These are phyloP conservation scores for Camellia granthamiana DNA, from an alignment of 148 eudicot genomes.

Conservation along the genomic window DNA sequence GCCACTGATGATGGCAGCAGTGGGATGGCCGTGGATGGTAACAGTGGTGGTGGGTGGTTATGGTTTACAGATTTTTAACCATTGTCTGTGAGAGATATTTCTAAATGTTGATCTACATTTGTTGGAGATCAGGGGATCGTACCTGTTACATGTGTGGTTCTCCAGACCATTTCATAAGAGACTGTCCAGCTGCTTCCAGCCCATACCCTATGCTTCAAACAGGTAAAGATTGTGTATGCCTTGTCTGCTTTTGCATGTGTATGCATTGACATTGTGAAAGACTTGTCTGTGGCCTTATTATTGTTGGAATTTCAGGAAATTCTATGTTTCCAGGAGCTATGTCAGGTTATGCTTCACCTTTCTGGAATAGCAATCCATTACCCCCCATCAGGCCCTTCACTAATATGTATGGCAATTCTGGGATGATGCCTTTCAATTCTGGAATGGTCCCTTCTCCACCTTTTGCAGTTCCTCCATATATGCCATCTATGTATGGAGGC, in stretches of 20 bases:
- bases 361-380: constrained; percentile 45
- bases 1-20: too few relatives aligned
- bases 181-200: constrained; percentile 51
- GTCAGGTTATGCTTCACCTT: constrained; percentile 45
- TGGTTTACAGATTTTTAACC: too few relatives aligned
- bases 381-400: constrained; percentile 42
- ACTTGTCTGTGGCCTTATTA: not conserved
- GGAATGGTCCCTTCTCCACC: constrained; percentile 43
- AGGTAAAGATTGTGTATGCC: constrained; percentile 20
- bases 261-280: not conserved
- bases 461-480: constrained; percentile 41
- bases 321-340: constrained; percentile 38
- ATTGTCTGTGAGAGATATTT: too few relatives aligned
- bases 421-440: constrained; percentile 54
- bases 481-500: constrained; percentile 40
- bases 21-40: too few relatives aligned
- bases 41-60: too few relatives aligned
- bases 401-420: constrained; percentile 49
- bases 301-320: constrained; percentile 32
- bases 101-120: not conserved
- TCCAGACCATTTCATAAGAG: constrained; percentile 70
- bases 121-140: constrained; percentile 41
- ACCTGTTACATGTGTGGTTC: constrained; percentile 67
- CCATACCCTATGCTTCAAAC: constrained; percentile 30
- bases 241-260: not conserved